phyloP scores from a whole-genome alignment of 2,329 filamentous ascomycete genomes.

The Phialophora chinensis region DNA sequence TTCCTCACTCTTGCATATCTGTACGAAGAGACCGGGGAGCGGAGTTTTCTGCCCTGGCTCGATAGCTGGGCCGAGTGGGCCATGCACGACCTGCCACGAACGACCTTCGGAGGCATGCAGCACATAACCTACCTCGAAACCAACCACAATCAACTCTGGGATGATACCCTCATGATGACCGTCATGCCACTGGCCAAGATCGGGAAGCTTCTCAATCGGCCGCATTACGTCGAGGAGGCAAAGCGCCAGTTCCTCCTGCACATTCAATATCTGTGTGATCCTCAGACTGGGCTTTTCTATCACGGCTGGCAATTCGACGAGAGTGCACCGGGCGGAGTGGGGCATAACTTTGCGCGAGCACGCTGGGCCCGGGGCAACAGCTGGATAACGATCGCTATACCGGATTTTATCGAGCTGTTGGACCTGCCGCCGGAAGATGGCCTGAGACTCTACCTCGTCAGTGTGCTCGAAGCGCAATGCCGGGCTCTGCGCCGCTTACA shows the following conservation, averaged over 20 bases:
- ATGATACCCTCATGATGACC: conserved; percentile 88
- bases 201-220: conserved; percentile 70
- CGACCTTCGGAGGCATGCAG: conserved; percentile 74
- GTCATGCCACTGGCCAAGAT: conserved; percentile 82
- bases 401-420: conserved; percentile 77
- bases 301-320: conserved; percentile 81
- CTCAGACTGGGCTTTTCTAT: conserved; percentile 74
- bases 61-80: conserved; percentile 85
- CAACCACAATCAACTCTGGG: conserved; percentile 80
- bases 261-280: conserved; percentile 78
- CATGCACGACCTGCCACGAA: conserved; percentile 75
- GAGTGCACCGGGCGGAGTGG: conserved; percentile 54
- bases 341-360: conserved; percentile 63
- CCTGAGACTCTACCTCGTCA: conserved; percentile 57
- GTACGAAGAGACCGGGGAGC: conserved; percentile 75
- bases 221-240: conserved; percentile 77
- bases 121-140: conserved; percentile 74
- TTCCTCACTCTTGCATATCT: conserved; percentile 77
- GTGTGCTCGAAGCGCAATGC: conserved; percentile 71
- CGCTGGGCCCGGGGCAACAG: conserved; percentile 62
- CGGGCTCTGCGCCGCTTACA: conserved; percentile 68
- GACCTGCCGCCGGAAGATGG: conserved; percentile 61
- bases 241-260: conserved; percentile 79
- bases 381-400: conserved; percentile 84
- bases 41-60: conserved; percentile 75